Conservation (phyloP, 495 filamentous ascomycete species). For the Cercophora sp. region DNA sequence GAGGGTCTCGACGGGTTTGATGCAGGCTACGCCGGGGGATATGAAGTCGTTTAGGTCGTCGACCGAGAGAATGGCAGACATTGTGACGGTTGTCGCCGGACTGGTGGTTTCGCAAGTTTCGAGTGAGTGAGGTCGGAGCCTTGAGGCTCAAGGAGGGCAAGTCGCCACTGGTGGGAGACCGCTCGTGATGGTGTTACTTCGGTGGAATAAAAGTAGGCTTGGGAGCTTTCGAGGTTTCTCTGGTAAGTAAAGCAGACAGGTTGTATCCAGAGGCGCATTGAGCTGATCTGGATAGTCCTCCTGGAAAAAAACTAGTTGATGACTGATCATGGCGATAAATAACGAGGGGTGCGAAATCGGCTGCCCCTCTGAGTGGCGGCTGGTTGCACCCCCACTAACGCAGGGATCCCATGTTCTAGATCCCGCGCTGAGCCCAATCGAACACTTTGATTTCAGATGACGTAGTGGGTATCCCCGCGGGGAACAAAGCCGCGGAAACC, state of each 20-base stretch:
- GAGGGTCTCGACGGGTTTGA: constrained; percentile 92
- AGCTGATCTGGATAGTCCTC: too few species aligned
- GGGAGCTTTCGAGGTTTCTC: too few species aligned
- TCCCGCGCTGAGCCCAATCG: neutral
- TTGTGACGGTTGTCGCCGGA: constrained; percentile 34
- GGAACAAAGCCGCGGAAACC: neutral
- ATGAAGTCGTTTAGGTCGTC: constrained; percentile 99
- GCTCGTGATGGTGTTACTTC: too few species aligned
- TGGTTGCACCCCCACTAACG: neutral
- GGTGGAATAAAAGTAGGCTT: too few species aligned
- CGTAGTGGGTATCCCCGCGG: neutral
- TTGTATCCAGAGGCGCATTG: too few species aligned
- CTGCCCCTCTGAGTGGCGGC: constrained; percentile 2
- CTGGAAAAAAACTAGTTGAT: constrained; percentile 5
- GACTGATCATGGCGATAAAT: constrained; percentile 2
- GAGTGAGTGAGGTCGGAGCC: too few species aligned
- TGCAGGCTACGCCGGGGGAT: constrained; percentile 92
- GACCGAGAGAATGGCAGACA: constrained; percentile 94
- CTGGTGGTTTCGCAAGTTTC: too few species aligned
- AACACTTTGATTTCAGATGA: neutral
- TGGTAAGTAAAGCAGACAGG: too few species aligned
- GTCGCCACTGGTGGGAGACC: too few species aligned
- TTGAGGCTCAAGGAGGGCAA: too few species aligned
- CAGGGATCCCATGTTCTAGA: neutral
- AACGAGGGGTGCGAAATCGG: constrained; percentile 7